Evolutionary conservation across 2,329 filamentous ascomycete genomes (phyloP), one percentile per base, ranked within the genome.

Genomic region (Geosmithia flava): DNA sequence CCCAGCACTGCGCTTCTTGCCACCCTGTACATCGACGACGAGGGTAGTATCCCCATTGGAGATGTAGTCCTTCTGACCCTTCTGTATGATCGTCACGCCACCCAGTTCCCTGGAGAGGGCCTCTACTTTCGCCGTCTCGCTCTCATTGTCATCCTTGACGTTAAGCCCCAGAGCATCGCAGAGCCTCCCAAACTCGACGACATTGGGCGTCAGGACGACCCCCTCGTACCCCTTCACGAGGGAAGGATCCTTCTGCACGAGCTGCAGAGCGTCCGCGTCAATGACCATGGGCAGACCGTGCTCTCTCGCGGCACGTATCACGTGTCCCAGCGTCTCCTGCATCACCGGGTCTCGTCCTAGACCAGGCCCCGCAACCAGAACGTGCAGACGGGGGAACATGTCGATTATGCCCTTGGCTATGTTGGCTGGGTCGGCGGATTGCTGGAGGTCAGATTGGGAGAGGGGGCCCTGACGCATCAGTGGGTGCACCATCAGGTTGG

Each of bases 401-500:
- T 76, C 78, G 51, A 90, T 76, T 54, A 97, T 84, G 47, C 76
- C 69, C 20, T 75, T 66, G 8, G 86, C 79, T 45, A 95, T 74
- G 48, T 70, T 61, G 13, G 70, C 71, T 2, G 84, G 74, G 54
- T 79, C 73, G 13, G 70, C 70, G 49, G n/a, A n/a, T 83, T 77
- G 1, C 51, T 30, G 4, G 55, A 19, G 53, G 15, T 23, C 42
- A 42, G 77, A 67, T 56, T 79, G 72, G 29, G 66, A 60, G 5
- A 61, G 50, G 11, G 66, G 60, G 44, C 80, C 78, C 65, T 93
- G 87, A 29, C 88, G 85, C 80, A 98, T 91, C 55, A 96, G 78
- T 1, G 93, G 93, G 65, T 97, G 93, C 11, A 98, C 93, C 91
- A 98, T 98, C 27, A 98, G 75, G 63, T 97, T 96, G 2, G 93